A percentile compares a stretch with the other conserved stretches of the same genome.
These are phyloP conservation scores for Acephala macrosclerotiorum DNA, from an alignment of 2,329 filamentous ascomycete genomes.

Conservation along the genomic window DNA sequence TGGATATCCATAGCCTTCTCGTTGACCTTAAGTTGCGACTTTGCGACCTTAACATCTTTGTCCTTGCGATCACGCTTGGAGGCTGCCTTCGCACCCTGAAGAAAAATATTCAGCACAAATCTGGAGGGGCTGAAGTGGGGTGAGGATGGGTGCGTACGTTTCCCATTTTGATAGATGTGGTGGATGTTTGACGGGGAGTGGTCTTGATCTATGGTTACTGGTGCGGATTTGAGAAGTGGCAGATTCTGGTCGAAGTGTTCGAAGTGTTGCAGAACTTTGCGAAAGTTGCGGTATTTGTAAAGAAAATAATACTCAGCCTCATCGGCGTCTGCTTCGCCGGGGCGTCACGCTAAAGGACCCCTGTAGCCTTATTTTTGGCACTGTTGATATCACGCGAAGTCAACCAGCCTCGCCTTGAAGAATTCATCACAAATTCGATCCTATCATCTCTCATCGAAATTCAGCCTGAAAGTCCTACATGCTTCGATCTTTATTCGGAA, in stretches of 20 bases:
- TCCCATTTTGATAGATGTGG: constrained; percentile 35
- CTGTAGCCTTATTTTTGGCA: constrained; percentile 8
- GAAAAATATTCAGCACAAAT: constrained; percentile 17
- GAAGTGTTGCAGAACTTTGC: neutral
- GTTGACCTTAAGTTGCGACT: constrained; percentile 77
- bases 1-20: constrained; percentile 77
- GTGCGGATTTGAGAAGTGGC: neutral
- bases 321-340: constrained; percentile 15
- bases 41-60: constrained; percentile 66
- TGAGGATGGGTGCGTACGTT: constrained; percentile 33
- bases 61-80: constrained; percentile 77
- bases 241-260: neutral
- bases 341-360: neutral
- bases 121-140: constrained; percentile 1
- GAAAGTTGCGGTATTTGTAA: constrained; percentile 14
- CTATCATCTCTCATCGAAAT: constrained; percentile 20
- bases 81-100: constrained; percentile 69
- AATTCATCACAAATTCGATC: constrained; percentile 29
- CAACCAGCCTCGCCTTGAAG: constrained; percentile 15
- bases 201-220: constrained; percentile 11
- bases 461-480: constrained; percentile 15
- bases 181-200: neutral
- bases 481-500: constrained; percentile 31
- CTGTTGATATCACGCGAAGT: neutral
- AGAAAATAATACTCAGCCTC: constrained; percentile 19